Base-by-base conservation (phyloP, 2,329 filamentous ascomycete species). In the Monosporascus ibericus region DNA sequence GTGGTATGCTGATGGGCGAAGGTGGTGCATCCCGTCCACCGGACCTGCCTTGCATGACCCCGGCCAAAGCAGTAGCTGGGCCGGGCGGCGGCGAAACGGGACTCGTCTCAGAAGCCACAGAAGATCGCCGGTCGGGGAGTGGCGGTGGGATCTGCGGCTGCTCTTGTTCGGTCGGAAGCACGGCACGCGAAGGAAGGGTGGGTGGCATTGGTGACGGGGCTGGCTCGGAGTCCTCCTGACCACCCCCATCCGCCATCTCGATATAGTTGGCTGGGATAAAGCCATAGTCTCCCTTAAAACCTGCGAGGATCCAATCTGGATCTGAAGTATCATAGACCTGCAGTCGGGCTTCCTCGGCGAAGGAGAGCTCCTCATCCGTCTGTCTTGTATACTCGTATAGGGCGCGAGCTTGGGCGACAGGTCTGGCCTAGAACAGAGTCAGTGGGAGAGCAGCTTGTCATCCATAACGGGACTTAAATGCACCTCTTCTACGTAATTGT, bases 211-310 rank as follows among this genome's bases (percentile, higher is more conserved):
- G 64, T 52, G 22, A 62, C 57, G 36, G 55, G 54, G 8, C 57
- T 14, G 72, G 72, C 48, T 66, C 67, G 46, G 72, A 72, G 34
- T 75, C 70, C 48, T 69, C 71, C 30, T 72, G 66, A 9, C 63
- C 61, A 6, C 61, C 65, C 27, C 68, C 68, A 40, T 79, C 77
- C 47, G 76, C 70, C 49, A 90, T 71, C 60, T 97, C 90, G 59
- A 97, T 96, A 68, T 99, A 99, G 71, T 97, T 99, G 55, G 92
- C 83, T 3, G 94, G 94, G 50, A 89, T 94, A 70, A 99, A 99
- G 48, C 94, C 94, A 74, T 85, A 99, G 59, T 96, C 90, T 50
- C 82, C 83, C 60, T 91, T 85, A 44, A 86, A 75, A 18, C 92
- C 92, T 30, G 95, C 92, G 48, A 99, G 76, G 57, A 94, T 96